phyloP scores from a whole-genome alignment of 208 protist species.

The Leishmania tarentolae region DNA sequence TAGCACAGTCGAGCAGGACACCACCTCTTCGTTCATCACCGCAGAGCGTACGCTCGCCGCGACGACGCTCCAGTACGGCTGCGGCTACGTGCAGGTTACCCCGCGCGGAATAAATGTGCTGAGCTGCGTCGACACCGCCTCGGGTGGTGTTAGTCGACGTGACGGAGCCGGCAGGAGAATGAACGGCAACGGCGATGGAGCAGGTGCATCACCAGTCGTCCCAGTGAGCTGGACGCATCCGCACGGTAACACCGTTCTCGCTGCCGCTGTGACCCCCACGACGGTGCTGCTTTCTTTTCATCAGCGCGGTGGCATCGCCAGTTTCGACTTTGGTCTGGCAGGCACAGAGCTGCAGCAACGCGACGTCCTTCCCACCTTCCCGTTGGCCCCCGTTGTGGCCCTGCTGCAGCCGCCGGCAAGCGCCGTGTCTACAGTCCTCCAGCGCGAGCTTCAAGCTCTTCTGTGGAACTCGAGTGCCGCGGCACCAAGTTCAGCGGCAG shows the following conservation, averaged over 20 bases:
- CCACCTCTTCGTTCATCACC: constrained; percentile 54
- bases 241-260: constrained; percentile 73
- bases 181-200: constrained; percentile 7
- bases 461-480: constrained; percentile 29
- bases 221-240: constrained; percentile 69
- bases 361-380: constrained; percentile 71
- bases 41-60: constrained; percentile 74
- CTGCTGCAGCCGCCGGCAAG: constrained; percentile 54
- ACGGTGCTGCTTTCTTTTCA: constrained; percentile 61
- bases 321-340: constrained; percentile 67
- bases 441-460: constrained; percentile 34
- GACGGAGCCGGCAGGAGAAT: not conserved
- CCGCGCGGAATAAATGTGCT: constrained; percentile 59
- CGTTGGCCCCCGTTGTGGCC: constrained; percentile 54
- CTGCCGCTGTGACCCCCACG: constrained; percentile 58
- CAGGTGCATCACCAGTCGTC: constrained; percentile 19
- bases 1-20: constrained; percentile 63
- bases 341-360: constrained; percentile 60
- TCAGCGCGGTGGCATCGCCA: constrained; percentile 71
- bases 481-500: constrained; percentile 11
- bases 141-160: not conserved
- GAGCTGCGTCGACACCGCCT: constrained; percentile 5
- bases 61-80: constrained; percentile 61
- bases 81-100: constrained; percentile 82
- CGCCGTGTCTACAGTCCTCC: constrained; percentile 29